phyloP scores from a whole-genome alignment of 768 basidiomycete genomes.

The Asterophora lycoperdoides region DNA sequence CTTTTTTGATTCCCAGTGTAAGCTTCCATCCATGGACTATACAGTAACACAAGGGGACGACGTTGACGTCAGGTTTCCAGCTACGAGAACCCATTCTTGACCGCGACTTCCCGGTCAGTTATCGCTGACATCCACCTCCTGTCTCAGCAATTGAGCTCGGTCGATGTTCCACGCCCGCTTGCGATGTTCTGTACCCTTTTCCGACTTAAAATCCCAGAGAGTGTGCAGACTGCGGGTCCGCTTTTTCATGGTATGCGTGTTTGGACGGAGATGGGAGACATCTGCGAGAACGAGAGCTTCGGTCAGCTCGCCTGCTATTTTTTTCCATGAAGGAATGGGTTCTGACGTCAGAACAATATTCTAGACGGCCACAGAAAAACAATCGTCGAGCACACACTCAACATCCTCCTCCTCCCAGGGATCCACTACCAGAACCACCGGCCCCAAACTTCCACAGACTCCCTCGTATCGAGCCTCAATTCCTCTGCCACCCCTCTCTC shows the following conservation, averaged over 20 bases:
- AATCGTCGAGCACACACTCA: conserved; percentile 55
- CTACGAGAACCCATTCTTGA: conserved; percentile 78
- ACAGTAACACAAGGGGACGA: too few species aligned
- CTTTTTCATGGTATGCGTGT: conserved; percentile 63
- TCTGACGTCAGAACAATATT: background rate
- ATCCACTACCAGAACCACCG: conserved; percentile 49
- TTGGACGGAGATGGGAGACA: conserved; percentile 73
- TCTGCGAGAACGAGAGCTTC: conserved; percentile 77
- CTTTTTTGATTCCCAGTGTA: conserved; percentile 31
- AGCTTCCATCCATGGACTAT: too few species aligned
- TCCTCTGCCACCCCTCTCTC: too few species aligned
- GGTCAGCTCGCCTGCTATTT: conserved; percentile 37
- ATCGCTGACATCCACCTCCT: conserved; percentile 69
- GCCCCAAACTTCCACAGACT: conserved; percentile 31
- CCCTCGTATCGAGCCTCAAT: conserved; percentile 45
- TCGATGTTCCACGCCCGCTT: conserved; percentile 67
- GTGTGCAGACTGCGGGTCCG: conserved; percentile 29
- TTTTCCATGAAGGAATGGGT: background rate
- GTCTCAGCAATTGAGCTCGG: conserved; percentile 51
- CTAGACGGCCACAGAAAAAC: conserved; percentile 69
- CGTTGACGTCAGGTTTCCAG: conserved; percentile 27
- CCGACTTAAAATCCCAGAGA: conserved; percentile 27
- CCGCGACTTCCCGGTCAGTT: conserved; percentile 67
- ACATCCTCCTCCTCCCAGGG: conserved; percentile 71
- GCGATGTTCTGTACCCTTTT: conserved; percentile 57